phyloP scores from a whole-genome alignment of 108 stramenopile genomes.

The Fistulifera solaris region DNA sequence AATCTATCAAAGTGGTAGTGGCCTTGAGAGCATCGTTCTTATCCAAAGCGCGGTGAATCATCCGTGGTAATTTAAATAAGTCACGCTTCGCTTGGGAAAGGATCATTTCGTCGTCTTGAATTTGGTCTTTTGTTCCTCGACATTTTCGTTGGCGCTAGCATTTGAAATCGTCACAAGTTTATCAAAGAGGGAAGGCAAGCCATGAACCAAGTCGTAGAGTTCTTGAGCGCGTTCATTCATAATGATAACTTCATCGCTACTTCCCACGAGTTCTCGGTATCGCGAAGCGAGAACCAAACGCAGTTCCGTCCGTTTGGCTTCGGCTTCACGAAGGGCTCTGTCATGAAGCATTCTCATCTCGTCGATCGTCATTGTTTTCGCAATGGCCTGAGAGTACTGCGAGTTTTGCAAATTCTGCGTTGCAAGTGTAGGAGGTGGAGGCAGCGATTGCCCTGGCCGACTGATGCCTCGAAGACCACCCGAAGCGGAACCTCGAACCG shows the following conservation, averaged over 20 bases:
- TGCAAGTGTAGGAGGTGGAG: background rate
- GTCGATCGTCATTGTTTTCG: conserved; percentile 67
- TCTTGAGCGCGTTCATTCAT: conserved; percentile 74
- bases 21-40: conserved; percentile 55
- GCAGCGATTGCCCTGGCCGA: background rate
- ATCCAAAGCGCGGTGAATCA: conserved; percentile 67
- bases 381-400: conserved; percentile 28
- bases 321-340: conserved; percentile 61
- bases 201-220: conserved; percentile 55
- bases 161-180: conserved; percentile 22
- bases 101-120: background rate
- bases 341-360: conserved; percentile 78
- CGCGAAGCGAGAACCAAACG: conserved; percentile 76
- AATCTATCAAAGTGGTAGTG: conserved; percentile 37
- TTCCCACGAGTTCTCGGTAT: conserved; percentile 80
- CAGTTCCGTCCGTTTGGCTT: conserved; percentile 80
- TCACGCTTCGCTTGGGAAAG: conserved; percentile 15
- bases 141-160: background rate
- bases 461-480: too few relatives aligned
- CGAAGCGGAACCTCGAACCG: too few relatives aligned
- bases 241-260: conserved; percentile 68
- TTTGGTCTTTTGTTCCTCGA: conserved; percentile 5
- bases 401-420: conserved; percentile 1
- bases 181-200: conserved; percentile 51
- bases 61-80: conserved; percentile 45